phyloP scores from a whole-genome alignment of 2,329 filamentous ascomycete genomes.

The Cadophora sp. region DNA sequence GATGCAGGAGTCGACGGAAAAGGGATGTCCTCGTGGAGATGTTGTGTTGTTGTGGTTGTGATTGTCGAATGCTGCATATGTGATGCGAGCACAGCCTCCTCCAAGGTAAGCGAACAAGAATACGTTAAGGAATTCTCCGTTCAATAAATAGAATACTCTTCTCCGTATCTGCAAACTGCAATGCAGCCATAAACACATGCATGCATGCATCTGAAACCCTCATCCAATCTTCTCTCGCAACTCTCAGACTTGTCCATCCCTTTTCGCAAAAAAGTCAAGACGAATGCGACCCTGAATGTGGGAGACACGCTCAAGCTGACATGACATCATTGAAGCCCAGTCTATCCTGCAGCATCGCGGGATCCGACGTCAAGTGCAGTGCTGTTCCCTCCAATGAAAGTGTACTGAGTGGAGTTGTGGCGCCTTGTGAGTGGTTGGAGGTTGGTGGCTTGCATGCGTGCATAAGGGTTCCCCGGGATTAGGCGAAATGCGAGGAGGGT shows the following conservation, averaged over 20 bases:
- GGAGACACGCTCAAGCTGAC: not conserved
- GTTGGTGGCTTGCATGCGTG: slow-evolving; percentile 7
- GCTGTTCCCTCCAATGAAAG: not conserved
- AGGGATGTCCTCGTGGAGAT: not conserved
- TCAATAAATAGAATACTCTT: not conserved
- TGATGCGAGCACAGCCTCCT: slow-evolving; percentile 12
- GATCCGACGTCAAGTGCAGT: not conserved
- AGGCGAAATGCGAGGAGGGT: not conserved
- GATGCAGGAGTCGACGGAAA: not conserved
- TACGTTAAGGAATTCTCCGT: not conserved
- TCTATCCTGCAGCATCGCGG: not conserved
- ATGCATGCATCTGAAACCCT: not conserved
- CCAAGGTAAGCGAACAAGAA: not conserved
- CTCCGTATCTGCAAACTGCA: slow-evolving; percentile 6
- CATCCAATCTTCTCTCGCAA: not conserved
- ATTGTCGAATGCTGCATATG: not conserved
- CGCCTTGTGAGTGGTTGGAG: slow-evolving; percentile 5
- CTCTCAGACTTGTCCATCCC: not conserved
- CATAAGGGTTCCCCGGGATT: not conserved
- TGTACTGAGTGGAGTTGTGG: not conserved
- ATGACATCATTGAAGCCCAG: slow-evolving; percentile 18
- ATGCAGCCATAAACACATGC: not conserved
- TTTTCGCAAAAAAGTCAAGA: no score
- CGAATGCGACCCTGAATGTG: not conserved
- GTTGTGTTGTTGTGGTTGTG: not conserved